Evolutionary conservation across 73 alveolate genomes (phyloP), one percentile per base, ranked within the genome.

Genomic region (Paraurostyla sp.): DNA sequence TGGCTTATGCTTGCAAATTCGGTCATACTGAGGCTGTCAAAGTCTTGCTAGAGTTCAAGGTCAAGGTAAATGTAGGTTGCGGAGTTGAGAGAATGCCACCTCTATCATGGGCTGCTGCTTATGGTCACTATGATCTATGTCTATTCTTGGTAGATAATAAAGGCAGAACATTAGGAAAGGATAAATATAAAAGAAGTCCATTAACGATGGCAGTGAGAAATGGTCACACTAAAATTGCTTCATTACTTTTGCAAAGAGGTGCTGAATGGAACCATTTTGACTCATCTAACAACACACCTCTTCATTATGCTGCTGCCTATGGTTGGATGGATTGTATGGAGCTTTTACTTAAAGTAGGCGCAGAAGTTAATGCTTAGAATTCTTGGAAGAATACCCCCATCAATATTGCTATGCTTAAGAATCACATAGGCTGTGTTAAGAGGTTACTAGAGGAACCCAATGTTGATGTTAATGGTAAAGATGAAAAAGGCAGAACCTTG

Each of bases 281-380:
- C 81, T 94, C 98, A 30, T 97, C 99, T 20, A 88, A 83, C 65
- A 98, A 98, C 75, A 80, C 93, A 27, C 99, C 99, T 16, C 89
- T 98, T 0, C 99, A 98, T 88, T 98, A 98, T 92, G 99, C 99
- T 36, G 97, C 99, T 50, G 99, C 99, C 0, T 98, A 93, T 48
- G 99, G 99, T 22, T 97, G 95, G 94, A 71, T 82, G 43, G 98
- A 95, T 7, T 91, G 98, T 40, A 91, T 95, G 30, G 97, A 96
- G 42, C 49, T 96, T 76, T 89, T 98, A 32, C 49, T 97, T 50
- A 69, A 91, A 41, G 99, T 98, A 0, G 99, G 99, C 65, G 99
- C 99, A 32, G 97, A 97, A 69, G 94, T 96, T 9, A 98, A 97
- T 90, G 95, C 97, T 30, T 78, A 65, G 38, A 98, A 98, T 88